A percentile compares a stretch with the other conserved stretches of the same genome.
Conservation (phyloP, 2,329 filamentous ascomycete species). For the Penicillium frequentans region DNA sequence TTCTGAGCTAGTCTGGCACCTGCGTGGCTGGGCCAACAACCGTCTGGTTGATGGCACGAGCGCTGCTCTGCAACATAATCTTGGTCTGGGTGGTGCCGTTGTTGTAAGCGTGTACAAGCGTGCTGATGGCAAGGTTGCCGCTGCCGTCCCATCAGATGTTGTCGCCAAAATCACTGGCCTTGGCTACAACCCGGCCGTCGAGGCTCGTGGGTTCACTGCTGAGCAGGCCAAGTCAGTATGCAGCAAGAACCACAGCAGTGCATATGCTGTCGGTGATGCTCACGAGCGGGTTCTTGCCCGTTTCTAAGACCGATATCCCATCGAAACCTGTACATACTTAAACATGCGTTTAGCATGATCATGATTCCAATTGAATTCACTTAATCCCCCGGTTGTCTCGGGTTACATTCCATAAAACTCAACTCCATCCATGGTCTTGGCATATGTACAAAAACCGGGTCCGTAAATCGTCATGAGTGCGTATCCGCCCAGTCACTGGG, state of each 20-base stretch:
- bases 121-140: constrained; percentile 69
- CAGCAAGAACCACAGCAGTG: constrained; percentile 66
- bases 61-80: constrained; percentile 84
- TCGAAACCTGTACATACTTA: constrained; percentile 9
- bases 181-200: constrained; percentile 89
- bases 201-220: constrained; percentile 83
- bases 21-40: constrained; percentile 95
- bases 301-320: constrained; percentile 48
- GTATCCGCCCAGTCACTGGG: constrained; percentile 36
- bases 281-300: constrained; percentile 71
- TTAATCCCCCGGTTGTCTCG: background rate
- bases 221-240: constrained; percentile 69
- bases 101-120: constrained; percentile 88
- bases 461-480: constrained; percentile 19
- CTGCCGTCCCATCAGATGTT: constrained; percentile 59
- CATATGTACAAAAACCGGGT: background rate
- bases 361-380: background rate
- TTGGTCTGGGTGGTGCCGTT: constrained; percentile 85
- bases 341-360: constrained; percentile 10
- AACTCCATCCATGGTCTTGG: background rate
- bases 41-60: constrained; percentile 67
- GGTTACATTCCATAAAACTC: too few relatives aligned
- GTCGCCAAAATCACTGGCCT: constrained; percentile 68
- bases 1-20: constrained; percentile 91
- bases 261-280: constrained; percentile 78